Percentiles rank a stretch among this genome's conserved stretches.
phyloP scores from a whole-genome alignment of 148 eudicot genomes.

The Chenopodium berlandieri region DNA sequence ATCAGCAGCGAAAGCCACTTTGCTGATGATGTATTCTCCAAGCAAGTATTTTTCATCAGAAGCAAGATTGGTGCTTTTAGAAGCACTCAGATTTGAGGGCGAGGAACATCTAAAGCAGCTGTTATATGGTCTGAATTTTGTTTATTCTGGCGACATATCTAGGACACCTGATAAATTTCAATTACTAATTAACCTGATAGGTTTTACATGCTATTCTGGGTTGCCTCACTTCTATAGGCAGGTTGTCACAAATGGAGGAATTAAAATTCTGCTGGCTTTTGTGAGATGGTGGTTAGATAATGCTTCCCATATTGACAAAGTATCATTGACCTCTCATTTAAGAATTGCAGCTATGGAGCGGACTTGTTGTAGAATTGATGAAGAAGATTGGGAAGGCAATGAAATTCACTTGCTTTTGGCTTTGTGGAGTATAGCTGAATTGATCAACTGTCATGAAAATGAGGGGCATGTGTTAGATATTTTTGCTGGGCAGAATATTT shows the following conservation, averaged over 20 bases:
- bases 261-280: slow-evolving; percentile 41
- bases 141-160: slow-evolving; percentile 32
- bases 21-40: slow-evolving; percentile 86
- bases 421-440: slow-evolving; percentile 68
- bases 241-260: slow-evolving; percentile 47
- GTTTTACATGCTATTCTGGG: slow-evolving; percentile 60
- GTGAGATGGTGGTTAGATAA: slow-evolving; percentile 55
- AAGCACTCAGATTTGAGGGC: slow-evolving; percentile 40
- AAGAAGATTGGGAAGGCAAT: slow-evolving; percentile 76
- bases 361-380: slow-evolving; percentile 48
- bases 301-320: slow-evolving; percentile 37
- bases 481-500: slow-evolving; percentile 30
- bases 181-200: slow-evolving; percentile 48
- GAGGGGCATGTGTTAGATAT: slow-evolving; percentile 30
- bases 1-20: slow-evolving; percentile 65
- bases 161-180: slow-evolving; percentile 48
- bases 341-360: slow-evolving; percentile 30
- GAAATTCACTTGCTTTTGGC: slow-evolving; percentile 58
- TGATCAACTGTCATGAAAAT: slow-evolving; percentile 39
- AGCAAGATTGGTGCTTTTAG: slow-evolving; percentile 46
- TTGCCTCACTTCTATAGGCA: slow-evolving; percentile 41
- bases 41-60: slow-evolving; percentile 55
- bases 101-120: slow-evolving; percentile 42
- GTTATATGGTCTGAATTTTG: slow-evolving; percentile 41
- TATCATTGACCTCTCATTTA: slow-evolving; percentile 46